Evolutionary conservation across 768 basidiomycete genomes (phyloP).

Genomic region (Tremella fuciformis): DNA sequence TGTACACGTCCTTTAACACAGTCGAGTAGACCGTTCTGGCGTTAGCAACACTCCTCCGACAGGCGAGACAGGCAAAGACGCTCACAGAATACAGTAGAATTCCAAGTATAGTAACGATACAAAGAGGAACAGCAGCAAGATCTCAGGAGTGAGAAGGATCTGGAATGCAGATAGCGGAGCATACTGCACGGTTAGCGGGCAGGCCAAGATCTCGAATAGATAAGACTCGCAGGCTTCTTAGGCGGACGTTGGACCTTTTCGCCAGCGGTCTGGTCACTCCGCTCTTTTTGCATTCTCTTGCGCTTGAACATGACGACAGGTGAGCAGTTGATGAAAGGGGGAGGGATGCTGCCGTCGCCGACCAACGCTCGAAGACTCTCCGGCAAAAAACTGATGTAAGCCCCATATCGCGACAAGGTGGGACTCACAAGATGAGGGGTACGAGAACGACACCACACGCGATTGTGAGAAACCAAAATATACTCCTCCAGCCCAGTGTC

Average conservation of each 20-base stretch:
- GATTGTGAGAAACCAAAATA: slow-evolving; percentile 47
- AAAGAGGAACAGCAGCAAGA: slow-evolving; percentile 42
- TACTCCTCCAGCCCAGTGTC: slow-evolving; percentile 61
- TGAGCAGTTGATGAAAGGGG: slow-evolving; percentile 39
- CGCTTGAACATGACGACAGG: slow-evolving; percentile 33
- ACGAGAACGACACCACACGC: slow-evolving; percentile 30
- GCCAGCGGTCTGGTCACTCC: slow-evolving; percentile 26
- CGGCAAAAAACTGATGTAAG: slow-evolving; percentile 51
- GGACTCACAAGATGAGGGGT: slow-evolving; percentile 53
- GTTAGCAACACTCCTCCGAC: not conserved
- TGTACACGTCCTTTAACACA: slow-evolving; percentile 62
- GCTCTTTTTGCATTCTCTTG: slow-evolving; percentile 22
- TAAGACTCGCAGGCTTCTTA: slow-evolving; percentile 35
- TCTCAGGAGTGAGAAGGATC: slow-evolving; percentile 47
- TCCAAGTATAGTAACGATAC: slow-evolving; percentile 43
- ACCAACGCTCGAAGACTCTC: slow-evolving; percentile 54
- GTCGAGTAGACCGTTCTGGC: slow-evolving; percentile 54
- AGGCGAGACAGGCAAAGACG: not conserved
- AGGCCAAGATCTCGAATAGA: too few relatives aligned
- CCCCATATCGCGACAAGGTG: not conserved
- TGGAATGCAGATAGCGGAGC: slow-evolving; percentile 44
- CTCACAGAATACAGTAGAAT: slow-evolving; percentile 48
- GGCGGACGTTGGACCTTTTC: slow-evolving; percentile 32
- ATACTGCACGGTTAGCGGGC: slow-evolving; percentile 25
- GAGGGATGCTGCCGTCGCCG: slow-evolving; percentile 44